Evolutionary conservation across 495 filamentous ascomycete genomes (phyloP).

Genomic region (Lasiosphaeria miniovina): DNA sequence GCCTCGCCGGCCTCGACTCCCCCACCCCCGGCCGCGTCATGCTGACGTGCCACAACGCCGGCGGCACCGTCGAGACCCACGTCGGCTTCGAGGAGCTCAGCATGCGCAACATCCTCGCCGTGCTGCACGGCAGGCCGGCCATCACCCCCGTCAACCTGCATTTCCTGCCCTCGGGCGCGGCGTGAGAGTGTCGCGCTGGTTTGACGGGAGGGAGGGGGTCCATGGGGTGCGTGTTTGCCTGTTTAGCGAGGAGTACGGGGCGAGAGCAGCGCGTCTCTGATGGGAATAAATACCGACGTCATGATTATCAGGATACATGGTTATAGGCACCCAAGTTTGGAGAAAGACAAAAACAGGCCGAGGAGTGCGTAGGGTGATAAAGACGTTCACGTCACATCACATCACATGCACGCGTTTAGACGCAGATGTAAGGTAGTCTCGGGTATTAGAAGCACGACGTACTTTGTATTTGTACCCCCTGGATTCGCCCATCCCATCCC

Average conservation of each 20-base stretch:
- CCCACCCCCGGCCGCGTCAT: constrained; percentile 44
- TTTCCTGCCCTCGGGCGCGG: constrained; percentile 32
- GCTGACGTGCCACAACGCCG: constrained; percentile 68
- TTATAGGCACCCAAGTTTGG: too few relatives aligned
- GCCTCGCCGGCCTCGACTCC: constrained; percentile 34
- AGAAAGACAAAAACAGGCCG: too few relatives aligned
- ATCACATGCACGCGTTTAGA: too few relatives aligned
- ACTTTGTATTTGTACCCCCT: too few relatives aligned
- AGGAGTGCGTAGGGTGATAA: too few relatives aligned
- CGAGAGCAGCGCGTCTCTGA: too few relatives aligned
- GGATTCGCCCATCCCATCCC: too few relatives aligned
- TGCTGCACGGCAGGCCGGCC: constrained; percentile 51
- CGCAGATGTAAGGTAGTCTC: too few relatives aligned
- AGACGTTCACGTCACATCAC: too few relatives aligned
- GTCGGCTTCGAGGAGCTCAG: constrained; percentile 68
- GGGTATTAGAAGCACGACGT: too few relatives aligned
- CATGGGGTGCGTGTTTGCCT: not conserved
- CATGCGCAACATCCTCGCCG: constrained; percentile 68
- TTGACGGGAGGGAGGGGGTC: not conserved
- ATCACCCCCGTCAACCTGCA: constrained; percentile 66
- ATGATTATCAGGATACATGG: too few relatives aligned
- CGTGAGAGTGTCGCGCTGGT: not conserved
- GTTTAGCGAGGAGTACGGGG: not conserved
- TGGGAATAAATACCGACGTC: not conserved
- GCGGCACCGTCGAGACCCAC: constrained; percentile 68